These are phyloP conservation scores for Cutaneotrichosporon sp. DNA, from an alignment of 1,284 basidiomycete species.

Conservation along the genomic window DNA sequence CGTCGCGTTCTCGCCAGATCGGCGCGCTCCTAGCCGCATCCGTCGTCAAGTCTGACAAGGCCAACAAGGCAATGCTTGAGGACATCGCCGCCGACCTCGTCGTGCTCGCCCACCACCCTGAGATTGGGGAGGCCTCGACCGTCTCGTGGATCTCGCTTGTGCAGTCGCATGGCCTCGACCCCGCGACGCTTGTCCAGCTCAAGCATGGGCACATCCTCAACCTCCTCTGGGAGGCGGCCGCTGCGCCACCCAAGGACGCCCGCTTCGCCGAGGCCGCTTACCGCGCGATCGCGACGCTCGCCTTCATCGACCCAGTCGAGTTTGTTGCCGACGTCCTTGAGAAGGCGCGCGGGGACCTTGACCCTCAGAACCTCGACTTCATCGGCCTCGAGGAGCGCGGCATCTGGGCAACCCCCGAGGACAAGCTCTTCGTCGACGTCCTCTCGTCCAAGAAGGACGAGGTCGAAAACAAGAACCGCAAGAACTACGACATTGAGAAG, in stretches of 20 bases:
- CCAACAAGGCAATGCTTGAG: conserved; percentile 32
- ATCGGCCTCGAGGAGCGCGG: conserved; percentile 72
- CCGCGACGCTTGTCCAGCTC: conserved; percentile 56
- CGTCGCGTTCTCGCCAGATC: conserved; percentile 42
- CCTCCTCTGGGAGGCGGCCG: conserved; percentile 38
- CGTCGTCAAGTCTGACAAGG: conserved; percentile 18
- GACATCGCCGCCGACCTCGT: conserved; percentile 58
- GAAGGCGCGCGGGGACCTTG: conserved; percentile 65
- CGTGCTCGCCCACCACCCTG: conserved; percentile 71
- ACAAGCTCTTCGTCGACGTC: conserved; percentile 73
- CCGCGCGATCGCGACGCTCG: conserved; percentile 69
- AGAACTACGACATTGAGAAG: conserved; percentile 78
- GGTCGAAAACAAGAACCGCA: conserved; percentile 67
- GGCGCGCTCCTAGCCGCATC: conserved; percentile 36
- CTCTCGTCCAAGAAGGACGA: conserved; percentile 63
- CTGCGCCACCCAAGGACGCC: conserved; percentile 29
- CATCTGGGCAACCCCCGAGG: conserved; percentile 80
- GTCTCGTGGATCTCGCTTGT: conserved; percentile 82
- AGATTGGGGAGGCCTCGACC: conserved; percentile 62
- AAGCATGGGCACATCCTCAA: conserved; percentile 41
- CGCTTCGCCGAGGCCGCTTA: conserved; percentile 61
- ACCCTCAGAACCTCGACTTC: conserved; percentile 60
- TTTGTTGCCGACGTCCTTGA: conserved; percentile 69
- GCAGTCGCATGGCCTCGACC: conserved; percentile 67
- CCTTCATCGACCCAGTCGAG: conserved; percentile 70